A percentile compares a stretch with the other conserved stretches of the same genome.
phyloP scores from a whole-genome alignment of 306 rosid genomes.

The Styphnolobium japonicum region DNA sequence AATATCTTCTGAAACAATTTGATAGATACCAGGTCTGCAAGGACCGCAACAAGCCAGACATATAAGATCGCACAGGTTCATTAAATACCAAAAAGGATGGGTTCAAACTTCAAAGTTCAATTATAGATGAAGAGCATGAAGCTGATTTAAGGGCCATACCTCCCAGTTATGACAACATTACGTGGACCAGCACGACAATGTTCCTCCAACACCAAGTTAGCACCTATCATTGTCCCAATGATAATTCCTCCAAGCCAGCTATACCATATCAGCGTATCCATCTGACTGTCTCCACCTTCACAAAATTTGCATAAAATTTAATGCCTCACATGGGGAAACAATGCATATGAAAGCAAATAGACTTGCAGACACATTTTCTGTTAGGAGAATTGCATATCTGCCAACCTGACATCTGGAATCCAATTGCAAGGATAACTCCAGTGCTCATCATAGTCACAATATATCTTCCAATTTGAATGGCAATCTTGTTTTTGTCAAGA shows the following conservation, averaged over 20 bases:
- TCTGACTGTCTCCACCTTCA: conserved; percentile 74
- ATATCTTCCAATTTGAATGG: conserved; percentile 87
- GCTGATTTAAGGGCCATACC: conserved; percentile 44
- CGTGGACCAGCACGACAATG: conserved; percentile 94
- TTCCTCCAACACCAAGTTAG: conserved; percentile 88
- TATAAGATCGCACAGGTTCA: not conserved
- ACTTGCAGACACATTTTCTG: not conserved
- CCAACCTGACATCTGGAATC: conserved; percentile 91
- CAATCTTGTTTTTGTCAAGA: conserved; percentile 54
- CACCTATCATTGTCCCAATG: conserved; percentile 93
- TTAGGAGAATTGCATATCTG: conserved; percentile 5
- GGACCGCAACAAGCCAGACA: no score
- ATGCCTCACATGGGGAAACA: not conserved
- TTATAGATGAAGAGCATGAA: not conserved
- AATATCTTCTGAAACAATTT: not conserved
- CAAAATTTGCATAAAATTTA: conserved; percentile 22
- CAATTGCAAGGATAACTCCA: conserved; percentile 79
- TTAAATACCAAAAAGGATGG: not conserved
- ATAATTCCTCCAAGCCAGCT: conserved; percentile 94
- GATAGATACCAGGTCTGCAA: not conserved
- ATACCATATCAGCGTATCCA: conserved; percentile 63
- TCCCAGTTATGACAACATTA: conserved; percentile 88
- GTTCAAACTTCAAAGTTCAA: no score
- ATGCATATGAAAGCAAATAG: not conserved
- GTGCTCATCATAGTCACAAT: conserved; percentile 98